Percentiles rank a stretch among this genome's conserved stretches.
Conservation (phyloP, 2,329 filamentous ascomycete genomes). For the Hansfordia pulvinata region DNA sequence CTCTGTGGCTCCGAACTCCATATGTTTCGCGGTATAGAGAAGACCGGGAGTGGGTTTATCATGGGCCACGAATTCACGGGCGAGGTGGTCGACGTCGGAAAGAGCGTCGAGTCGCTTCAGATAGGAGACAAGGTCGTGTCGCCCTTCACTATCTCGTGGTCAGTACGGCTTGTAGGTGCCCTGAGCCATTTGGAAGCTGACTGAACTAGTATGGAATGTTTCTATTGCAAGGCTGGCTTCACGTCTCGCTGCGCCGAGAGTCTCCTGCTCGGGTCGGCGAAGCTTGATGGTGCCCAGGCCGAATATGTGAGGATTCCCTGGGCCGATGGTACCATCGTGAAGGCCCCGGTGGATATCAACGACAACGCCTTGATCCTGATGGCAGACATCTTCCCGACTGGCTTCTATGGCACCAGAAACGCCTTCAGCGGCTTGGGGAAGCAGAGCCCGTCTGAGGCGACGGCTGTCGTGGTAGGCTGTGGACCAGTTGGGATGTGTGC, state of each 20-base stretch:
- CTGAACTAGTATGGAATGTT: constrained; percentile 50
- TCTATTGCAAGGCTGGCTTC: constrained; percentile 68
- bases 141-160: constrained; percentile 76
- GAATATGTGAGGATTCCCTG: constrained; percentile 71
- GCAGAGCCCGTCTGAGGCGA: constrained; percentile 49
- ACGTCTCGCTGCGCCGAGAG: constrained; percentile 64
- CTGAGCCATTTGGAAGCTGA: constrained; percentile 1
- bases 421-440: constrained; percentile 52
- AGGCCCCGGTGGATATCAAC: constrained; percentile 56
- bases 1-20: constrained; percentile 89
- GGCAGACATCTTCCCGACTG: constrained; percentile 85
- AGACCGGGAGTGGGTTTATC: constrained; percentile 47
- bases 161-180: constrained; percentile 13
- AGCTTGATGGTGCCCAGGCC: constrained; percentile 67
- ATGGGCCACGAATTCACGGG: constrained; percentile 87
- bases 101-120: constrained; percentile 52
- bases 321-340: constrained; percentile 69
- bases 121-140: constrained; percentile 69
- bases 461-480: constrained; percentile 71
- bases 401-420: constrained; percentile 72
- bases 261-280: constrained; percentile 54
- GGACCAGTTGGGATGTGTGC: constrained; percentile 80
- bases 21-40: constrained; percentile 71
- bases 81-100: constrained; percentile 52
- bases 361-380: constrained; percentile 70